Evolutionary conservation across 2,329 filamentous ascomycete genomes (phyloP).

Genomic region (Colletotrichum lindemuthianum): DNA sequence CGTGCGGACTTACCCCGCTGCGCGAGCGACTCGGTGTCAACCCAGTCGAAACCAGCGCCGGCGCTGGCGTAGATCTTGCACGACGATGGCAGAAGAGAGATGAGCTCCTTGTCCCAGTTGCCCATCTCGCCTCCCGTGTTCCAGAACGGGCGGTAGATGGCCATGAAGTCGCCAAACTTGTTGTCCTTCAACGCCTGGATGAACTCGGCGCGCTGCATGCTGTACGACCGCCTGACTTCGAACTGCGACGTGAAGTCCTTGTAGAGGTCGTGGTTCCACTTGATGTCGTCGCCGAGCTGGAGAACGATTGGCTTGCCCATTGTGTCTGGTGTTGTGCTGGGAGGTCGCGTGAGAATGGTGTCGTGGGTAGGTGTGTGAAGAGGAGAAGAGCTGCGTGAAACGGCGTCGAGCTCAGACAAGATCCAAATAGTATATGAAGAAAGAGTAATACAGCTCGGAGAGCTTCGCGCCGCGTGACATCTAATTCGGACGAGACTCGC

Average conservation of each 20-base stretch:
- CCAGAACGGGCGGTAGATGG: slow-evolving; percentile 34
- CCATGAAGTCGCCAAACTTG: slow-evolving; percentile 33
- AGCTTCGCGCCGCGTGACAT: slow-evolving; percentile 14
- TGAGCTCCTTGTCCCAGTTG: slow-evolving; percentile 33
- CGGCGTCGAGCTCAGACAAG: not conserved
- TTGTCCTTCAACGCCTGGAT: slow-evolving; percentile 29
- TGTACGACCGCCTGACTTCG: slow-evolving; percentile 31
- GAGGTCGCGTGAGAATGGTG: not conserved
- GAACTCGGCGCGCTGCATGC: slow-evolving; percentile 33
- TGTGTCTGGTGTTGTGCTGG: not conserved
- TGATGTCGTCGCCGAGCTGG: slow-evolving; percentile 35
- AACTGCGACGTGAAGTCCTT: slow-evolving; percentile 32
- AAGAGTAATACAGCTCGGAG: not conserved
- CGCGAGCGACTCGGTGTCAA: slow-evolving; percentile 32
- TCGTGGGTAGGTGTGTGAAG: not conserved
- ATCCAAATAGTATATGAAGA: not conserved
- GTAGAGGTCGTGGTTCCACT: slow-evolving; percentile 34
- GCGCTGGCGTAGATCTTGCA: slow-evolving; percentile 33
- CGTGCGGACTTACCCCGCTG: slow-evolving; percentile 13
- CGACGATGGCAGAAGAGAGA: slow-evolving; percentile 29
- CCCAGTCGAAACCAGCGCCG: slow-evolving; percentile 31
- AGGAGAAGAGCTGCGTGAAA: not conserved
- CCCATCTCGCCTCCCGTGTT: slow-evolving; percentile 35
- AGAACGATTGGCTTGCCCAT: slow-evolving; percentile 34
- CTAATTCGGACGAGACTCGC: slow-evolving; percentile 21